These are phyloP conservation scores for Lachancea nothofagi DNA, from an alignment of 805 yeast species.

Conservation along the genomic window DNA sequence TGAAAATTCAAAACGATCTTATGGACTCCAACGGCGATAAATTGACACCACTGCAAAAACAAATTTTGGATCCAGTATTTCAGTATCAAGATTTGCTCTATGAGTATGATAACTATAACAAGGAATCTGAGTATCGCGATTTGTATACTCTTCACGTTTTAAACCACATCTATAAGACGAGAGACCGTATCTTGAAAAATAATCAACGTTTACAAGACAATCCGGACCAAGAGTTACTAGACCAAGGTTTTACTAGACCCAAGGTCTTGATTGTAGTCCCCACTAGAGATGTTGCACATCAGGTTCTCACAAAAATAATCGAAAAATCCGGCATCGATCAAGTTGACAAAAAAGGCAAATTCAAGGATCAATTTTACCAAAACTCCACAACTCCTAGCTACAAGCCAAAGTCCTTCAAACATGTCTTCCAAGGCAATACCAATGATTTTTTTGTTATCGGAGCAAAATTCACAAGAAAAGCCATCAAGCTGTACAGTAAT, in stretches of 20 bases:
- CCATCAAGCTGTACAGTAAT: conserved; percentile 76
- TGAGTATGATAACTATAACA: conserved; percentile 49
- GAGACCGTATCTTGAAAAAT: conserved; percentile 79
- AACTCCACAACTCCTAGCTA: conserved; percentile 40
- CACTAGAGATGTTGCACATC: conserved; percentile 71
- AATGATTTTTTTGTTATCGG: conserved; percentile 91
- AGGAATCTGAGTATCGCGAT: conserved; percentile 49
- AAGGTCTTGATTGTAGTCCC: conserved; percentile 80
- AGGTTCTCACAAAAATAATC: conserved; percentile 57
- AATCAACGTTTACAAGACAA: conserved; percentile 48
- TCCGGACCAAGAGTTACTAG: conserved; percentile 61
- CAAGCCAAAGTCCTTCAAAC: conserved; percentile 81
- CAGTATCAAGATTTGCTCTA: conserved; percentile 66
- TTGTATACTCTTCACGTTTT: conserved; percentile 65
- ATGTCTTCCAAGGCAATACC: conserved; percentile 79
- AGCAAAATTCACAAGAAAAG: conserved; percentile 82
- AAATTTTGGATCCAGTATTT: conserved; percentile 58
- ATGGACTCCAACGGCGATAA: conserved; percentile 19
- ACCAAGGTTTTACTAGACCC: conserved; percentile 95
- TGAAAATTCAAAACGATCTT: conserved; percentile 28
- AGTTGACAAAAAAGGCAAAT: conserved; percentile 74
- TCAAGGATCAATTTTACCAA: conserved; percentile 61
- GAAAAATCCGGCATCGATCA: conserved; percentile 62
- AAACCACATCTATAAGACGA: conserved; percentile 80
- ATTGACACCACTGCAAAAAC: conserved; percentile 43